A percentile compares a stretch with the other conserved stretches of the same genome.
phyloP scores from a whole-genome alignment of 2,329 filamentous ascomycete species.

The Pseudogymnoascus sp. region DNA sequence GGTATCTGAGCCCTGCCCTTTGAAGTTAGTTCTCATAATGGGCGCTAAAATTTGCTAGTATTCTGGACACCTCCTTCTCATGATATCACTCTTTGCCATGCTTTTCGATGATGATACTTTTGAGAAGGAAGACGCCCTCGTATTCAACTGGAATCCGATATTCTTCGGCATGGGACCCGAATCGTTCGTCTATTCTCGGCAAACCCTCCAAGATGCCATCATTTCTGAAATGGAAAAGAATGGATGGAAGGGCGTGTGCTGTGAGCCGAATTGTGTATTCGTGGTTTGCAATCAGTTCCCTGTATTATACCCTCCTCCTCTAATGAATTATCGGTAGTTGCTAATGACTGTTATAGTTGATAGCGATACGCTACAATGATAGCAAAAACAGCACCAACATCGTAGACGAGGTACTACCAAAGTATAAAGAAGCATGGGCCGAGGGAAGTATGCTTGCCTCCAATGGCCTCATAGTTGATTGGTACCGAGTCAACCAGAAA shows the following conservation, averaged over 20 bases:
- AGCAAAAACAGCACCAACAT: slow-evolving; percentile 29
- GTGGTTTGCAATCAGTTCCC: slow-evolving; percentile 39
- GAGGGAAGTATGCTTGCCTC: slow-evolving; percentile 27
- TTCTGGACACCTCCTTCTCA: slow-evolving; percentile 34
- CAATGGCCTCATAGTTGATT: slow-evolving; percentile 25
- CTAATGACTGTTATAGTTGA: slow-evolving; percentile 24
- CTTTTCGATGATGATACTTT: slow-evolving; percentile 36
- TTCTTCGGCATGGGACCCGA: slow-evolving; percentile 34
- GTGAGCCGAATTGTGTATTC: slow-evolving; percentile 36
- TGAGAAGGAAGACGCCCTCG: slow-evolving; percentile 28
- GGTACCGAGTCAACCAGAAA: slow-evolving; percentile 27
- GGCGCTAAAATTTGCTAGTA: slow-evolving; percentile 19
- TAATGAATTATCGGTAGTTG: not conserved
- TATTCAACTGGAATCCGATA: slow-evolving; percentile 35
- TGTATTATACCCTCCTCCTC: slow-evolving; percentile 20
- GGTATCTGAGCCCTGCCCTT: slow-evolving; percentile 13
- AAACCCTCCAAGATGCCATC: slow-evolving; percentile 31
- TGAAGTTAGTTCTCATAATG: not conserved
- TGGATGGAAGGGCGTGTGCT: slow-evolving; percentile 36
- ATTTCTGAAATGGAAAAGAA: slow-evolving; percentile 33
- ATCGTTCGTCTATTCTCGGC: slow-evolving; percentile 29
- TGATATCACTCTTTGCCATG: slow-evolving; percentile 36
- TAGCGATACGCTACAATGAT: slow-evolving; percentile 34
- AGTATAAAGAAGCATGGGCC: slow-evolving; percentile 32
- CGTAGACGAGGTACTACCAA: slow-evolving; percentile 28